Conservation (phyloP, 192 early-diverging fungal genomes). For the Podila clonocystis region DNA sequence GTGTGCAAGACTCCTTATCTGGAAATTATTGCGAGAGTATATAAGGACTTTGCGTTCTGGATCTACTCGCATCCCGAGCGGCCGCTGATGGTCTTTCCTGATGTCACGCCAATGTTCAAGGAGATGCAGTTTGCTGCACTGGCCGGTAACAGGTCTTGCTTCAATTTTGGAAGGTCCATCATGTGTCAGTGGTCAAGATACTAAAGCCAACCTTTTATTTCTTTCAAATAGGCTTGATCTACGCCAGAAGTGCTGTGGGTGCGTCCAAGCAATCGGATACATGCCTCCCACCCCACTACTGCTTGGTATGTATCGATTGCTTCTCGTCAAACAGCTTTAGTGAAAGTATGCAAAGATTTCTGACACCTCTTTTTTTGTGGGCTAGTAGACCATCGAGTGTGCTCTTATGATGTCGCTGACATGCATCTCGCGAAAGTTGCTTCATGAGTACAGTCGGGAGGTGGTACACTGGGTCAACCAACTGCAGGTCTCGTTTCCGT, state of each 20-base stretch:
- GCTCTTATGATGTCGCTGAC: conserved; percentile 24
- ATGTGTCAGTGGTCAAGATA: neutral
- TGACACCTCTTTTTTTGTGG: neutral
- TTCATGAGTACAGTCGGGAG: conserved; percentile 25
- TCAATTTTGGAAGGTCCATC: neutral
- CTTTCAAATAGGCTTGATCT: neutral
- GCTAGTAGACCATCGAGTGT: conserved; percentile 9
- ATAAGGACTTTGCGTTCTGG: conserved; percentile 19
- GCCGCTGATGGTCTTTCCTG: neutral
- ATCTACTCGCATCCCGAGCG: conserved; percentile 11
- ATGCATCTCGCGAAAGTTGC: conserved; percentile 7
- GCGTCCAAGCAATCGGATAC: neutral
- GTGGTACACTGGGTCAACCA: conserved; percentile 15
- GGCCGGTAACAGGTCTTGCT: conserved; percentile 2
- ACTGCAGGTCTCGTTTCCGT: conserved; percentile 8
- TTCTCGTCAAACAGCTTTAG: neutral
- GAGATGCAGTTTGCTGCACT: conserved; percentile 26
- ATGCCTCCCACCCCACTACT: conserved; percentile 1
- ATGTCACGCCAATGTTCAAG: conserved; percentile 8
- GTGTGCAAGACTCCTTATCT: neutral
- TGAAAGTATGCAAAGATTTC: neutral
- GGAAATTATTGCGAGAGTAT: neutral
- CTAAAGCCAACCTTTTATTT: neutral
- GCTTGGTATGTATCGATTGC: neutral
- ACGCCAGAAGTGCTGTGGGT: conserved; percentile 4